Percentiles rank a stretch among this genome's conserved stretches.
These are phyloP conservation scores for Chalara sp. DNA, from an alignment of 2,329 filamentous ascomycete genomes.

Conservation along the genomic window DNA sequence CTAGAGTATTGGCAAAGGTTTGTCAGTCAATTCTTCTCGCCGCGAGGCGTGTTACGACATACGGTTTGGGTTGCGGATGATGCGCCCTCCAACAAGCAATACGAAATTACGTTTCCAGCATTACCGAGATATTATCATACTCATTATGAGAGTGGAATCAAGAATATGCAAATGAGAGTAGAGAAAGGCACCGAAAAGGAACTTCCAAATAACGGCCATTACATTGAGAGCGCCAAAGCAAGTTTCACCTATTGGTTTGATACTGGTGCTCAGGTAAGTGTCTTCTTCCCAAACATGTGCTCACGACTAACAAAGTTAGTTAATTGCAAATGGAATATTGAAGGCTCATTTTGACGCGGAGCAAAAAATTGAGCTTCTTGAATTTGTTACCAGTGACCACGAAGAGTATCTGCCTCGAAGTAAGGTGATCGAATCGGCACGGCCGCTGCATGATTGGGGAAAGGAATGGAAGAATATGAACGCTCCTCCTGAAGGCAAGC, in stretches of 20 bases:
- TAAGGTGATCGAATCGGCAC: constrained; percentile 53
- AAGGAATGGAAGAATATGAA: constrained; percentile 60
- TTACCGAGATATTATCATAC: constrained; percentile 86
- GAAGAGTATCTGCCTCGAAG: constrained; percentile 78
- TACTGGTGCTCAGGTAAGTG: constrained; percentile 70
- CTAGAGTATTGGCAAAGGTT: constrained; percentile 74
- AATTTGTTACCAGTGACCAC: constrained; percentile 69
- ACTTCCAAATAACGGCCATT: constrained; percentile 57
- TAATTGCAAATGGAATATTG: constrained; percentile 71
- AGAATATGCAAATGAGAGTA: constrained; percentile 77
- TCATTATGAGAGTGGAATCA: constrained; percentile 81
- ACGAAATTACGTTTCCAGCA: constrained; percentile 76
- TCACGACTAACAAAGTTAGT: constrained; percentile 39
- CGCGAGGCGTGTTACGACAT: constrained; percentile 69
- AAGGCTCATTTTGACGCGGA: constrained; percentile 72
- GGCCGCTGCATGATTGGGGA: constrained; percentile 55
- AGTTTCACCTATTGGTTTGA: constrained; percentile 88
- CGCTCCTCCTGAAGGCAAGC: constrained; percentile 43
- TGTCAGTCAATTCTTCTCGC: constrained; percentile 75
- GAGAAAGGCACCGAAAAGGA: constrained; percentile 57
- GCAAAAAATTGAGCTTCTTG: constrained; percentile 77
- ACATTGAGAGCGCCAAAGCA: constrained; percentile 69
- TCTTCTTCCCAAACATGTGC: background rate
- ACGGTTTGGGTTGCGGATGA: constrained; percentile 55
- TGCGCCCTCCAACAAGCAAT: constrained; percentile 60